These are phyloP conservation scores for Calophaca sinica DNA, from an alignment of 306 rosid genomes.

Conservation along the genomic window DNA sequence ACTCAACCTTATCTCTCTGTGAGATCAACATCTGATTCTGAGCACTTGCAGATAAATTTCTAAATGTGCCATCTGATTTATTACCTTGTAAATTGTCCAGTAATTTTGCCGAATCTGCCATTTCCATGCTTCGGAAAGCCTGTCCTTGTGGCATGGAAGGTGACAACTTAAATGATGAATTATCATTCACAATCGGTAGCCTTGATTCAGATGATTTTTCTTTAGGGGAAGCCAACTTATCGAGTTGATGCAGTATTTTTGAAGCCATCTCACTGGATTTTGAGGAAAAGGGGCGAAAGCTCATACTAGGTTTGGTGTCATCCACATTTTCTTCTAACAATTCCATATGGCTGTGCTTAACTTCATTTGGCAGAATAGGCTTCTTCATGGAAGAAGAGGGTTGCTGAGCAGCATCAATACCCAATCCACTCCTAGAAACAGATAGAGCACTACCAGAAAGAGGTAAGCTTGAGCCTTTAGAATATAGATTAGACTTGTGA, in stretches of 20 bases:
- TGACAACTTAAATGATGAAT: slow-evolving; percentile 71
- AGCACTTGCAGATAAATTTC: slow-evolving; percentile 41
- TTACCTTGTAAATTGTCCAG: slow-evolving; percentile 52
- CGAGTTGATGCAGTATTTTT: slow-evolving; percentile 84
- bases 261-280: slow-evolving; percentile 83
- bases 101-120: slow-evolving; percentile 70
- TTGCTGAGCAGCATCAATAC: slow-evolving; percentile 52
- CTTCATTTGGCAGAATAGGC: slow-evolving; percentile 51
- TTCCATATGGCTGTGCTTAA: slow-evolving; percentile 46
- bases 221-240: slow-evolving; percentile 75
- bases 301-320: slow-evolving; percentile 51
- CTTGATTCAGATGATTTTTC: slow-evolving; percentile 69
- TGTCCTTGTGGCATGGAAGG: slow-evolving; percentile 83
- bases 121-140: slow-evolving; percentile 88
- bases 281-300: slow-evolving; percentile 56
- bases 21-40: slow-evolving; percentile 50
- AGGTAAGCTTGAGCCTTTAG: slow-evolving; percentile 64
- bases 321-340: slow-evolving; percentile 56
- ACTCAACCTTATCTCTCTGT: slow-evolving; percentile 57
- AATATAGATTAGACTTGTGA: slow-evolving; percentile 73
- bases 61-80: slow-evolving; percentile 41
- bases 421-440: slow-evolving; percentile 48
- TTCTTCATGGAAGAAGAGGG: slow-evolving; percentile 57
- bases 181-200: slow-evolving; percentile 50
- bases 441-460: slow-evolving; percentile 60